Base-by-base conservation (phyloP, 805 yeast genomes). In the Saccharomycopsis guyanensis region DNA sequence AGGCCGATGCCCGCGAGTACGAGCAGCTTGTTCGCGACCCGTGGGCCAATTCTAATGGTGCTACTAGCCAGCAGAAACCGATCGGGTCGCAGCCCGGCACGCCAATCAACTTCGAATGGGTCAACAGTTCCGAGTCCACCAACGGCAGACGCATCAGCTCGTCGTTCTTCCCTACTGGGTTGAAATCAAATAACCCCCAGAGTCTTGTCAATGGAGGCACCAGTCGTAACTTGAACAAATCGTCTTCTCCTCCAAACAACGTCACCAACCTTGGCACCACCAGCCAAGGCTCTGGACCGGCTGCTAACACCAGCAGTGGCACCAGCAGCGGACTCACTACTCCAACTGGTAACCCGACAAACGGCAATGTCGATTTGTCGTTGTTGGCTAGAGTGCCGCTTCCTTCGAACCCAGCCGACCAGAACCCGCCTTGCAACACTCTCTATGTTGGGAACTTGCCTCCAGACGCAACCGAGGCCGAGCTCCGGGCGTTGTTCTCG, bases 351-450 rank as follows among this genome's bases (percentile, higher is more conserved):
- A 52, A 74, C 69, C 41, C 31, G 23, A n/a, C n/a, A n/a, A n/a
- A n/a, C n/a, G 3, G 19, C 15, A 34, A 45, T 33, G 48, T 74
- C 66, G 93, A 84, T 59, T 68, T 84, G 52, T 80, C 88, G 0
- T 66, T 84, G 39, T 65, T 85, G 40, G 88, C 91, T 0, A 67
- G 87, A 53, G 88, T 85, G 25, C 94, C 93, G 12, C 88, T 91
- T 3, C 95, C 94, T 4, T 96, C 96, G 1, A 91, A 91, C 59
- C 98, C 98, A 4, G 97, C 98, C 2, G 98, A 93, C 64, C 98
- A 93, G 66, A 93, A 93, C 60, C 97, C 98, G 3, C 98, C 98
- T 5, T 93, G 98, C 67, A 93, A 93, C 63, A 93, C 98, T 0
- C 69, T 93, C 47, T 93, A 93, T 58, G 98, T 93, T 40, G 98